Evolutionary conservation across 768 basidiomycete genomes (phyloP), one percentile per base, ranked within the genome.

Genomic region (Astraeus odoratus): DNA sequence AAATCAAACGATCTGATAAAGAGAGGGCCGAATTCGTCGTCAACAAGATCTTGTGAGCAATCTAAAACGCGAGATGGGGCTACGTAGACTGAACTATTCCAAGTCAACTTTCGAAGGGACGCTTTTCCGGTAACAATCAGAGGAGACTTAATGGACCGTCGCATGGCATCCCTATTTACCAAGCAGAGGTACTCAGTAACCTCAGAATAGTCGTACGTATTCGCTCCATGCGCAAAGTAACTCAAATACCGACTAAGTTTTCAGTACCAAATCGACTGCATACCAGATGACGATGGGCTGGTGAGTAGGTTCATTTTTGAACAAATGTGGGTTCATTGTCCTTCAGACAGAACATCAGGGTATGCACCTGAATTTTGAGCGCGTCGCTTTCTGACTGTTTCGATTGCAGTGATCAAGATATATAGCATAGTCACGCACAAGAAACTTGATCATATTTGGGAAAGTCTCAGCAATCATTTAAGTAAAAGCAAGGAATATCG

Each of bases 121-220:
- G 77, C 49, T 81, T 83, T 51, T 81, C 80, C 2, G 66, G 69
- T 19, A 74, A 79, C 50, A 82, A 81, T 51, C 77, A 80, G 49
- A 80, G 78, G 58, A 60, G 68, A 5, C 60, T 81, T 24, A 73
- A 62, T 7, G 70, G 72, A 1, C 42, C 57, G 1, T 61, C 64
- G 25, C 59, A 57, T 15, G 69, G 72, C 4, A 59, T 81, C 12
- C 76, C 79, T 0, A 69, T 82, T 4, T 82, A 69, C 51, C 78
- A 81, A 56, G 80, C 81, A 0, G 80, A 80, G 56, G 76, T 81
- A 68, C 72, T 71, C 5, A 50, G 66, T 1, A 70, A 76, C 53
- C 51, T 65, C 3, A 59, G 76, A 27, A 49, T 78, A n/a, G 64
- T 78, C 8, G 75, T 74, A 51, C 23, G 69, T 71, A 12, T 25